Percentiles rank a stretch among this genome's conserved stretches.
Conservation (phyloP, 495 filamentous ascomycete species). For the Friedmanniomyces endolithicus region DNA sequence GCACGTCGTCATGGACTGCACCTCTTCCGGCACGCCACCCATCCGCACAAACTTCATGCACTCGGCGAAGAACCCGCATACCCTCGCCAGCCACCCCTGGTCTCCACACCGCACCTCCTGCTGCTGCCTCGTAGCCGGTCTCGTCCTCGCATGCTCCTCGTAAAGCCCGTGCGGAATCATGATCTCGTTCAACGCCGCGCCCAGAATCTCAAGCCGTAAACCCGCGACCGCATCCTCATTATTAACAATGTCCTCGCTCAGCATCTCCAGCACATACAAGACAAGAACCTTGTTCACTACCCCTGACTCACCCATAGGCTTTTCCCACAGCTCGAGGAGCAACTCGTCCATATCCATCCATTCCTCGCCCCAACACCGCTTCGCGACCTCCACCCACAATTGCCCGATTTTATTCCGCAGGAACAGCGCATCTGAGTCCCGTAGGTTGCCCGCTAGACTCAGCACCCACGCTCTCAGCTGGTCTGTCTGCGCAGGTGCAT, state of each 20-base stretch:
- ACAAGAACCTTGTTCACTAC: slow-evolving; percentile 68
- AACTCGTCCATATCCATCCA: slow-evolving; percentile 91
- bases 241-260: slow-evolving; percentile 89
- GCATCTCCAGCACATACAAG: slow-evolving; percentile 71
- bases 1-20: not conserved
- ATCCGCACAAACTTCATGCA: slow-evolving; percentile 43
- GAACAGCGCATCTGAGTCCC: slow-evolving; percentile 63
- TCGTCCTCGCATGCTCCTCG: slow-evolving; percentile 33
- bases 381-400: slow-evolving; percentile 88
- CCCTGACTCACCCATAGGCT: slow-evolving; percentile 29
- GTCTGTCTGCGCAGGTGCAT: slow-evolving; percentile 47
- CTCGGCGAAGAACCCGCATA: slow-evolving; percentile 58
- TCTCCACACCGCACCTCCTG: slow-evolving; percentile 56
- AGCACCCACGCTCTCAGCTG: slow-evolving; percentile 62
- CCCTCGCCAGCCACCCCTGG: slow-evolving; percentile 76
- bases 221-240: slow-evolving; percentile 76
- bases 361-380: slow-evolving; percentile 77
- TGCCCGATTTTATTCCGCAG: slow-evolving; percentile 90
- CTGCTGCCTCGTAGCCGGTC: slow-evolving; percentile 20
- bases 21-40: not conserved
- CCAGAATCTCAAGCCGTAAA: slow-evolving; percentile 67
- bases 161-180: slow-evolving; percentile 73
- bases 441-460: slow-evolving; percentile 59
- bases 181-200: slow-evolving; percentile 80
- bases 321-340: slow-evolving; percentile 72